Conservation (phyloP, 1,284 basidiomycete genomes). For the Fomitopsis palustris region DNA sequence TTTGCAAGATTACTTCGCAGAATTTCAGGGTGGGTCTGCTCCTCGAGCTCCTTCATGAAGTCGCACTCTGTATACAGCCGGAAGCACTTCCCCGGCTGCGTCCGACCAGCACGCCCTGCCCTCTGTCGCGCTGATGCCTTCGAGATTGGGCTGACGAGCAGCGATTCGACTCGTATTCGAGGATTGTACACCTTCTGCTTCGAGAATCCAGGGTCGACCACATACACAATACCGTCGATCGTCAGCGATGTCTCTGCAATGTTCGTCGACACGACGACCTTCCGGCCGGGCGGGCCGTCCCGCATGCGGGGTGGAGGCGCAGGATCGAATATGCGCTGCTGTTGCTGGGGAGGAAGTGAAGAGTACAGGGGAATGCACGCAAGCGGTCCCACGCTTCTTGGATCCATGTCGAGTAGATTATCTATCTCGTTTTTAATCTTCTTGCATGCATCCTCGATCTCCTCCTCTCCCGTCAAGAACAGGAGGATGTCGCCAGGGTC, state of each 20-base stretch:
- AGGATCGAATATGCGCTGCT: conserved; percentile 93
- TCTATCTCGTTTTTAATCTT: conserved; percentile 92
- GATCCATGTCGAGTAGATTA: conserved; percentile 66
- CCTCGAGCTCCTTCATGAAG: conserved; percentile 97
- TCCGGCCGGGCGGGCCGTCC: conserved; percentile 83
- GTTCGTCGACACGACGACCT: conserved; percentile 95
- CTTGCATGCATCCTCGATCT: conserved; percentile 95
- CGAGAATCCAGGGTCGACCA: conserved; percentile 96
- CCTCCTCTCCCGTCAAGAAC: conserved; percentile 97
- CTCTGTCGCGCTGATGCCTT: conserved; percentile 97
- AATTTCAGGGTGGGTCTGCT: conserved; percentile 97
- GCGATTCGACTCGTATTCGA: conserved; percentile 91
- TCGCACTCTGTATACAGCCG: conserved; percentile 97
- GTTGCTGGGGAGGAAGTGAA: conserved; percentile 88
- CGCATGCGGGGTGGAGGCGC: conserved; percentile 63
- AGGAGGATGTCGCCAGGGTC: conserved; percentile 91
- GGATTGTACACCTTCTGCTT: conserved; percentile 99
- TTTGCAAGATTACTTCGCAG: conserved; percentile 92
- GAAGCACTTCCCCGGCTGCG: conserved; percentile 98
- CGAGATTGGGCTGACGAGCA: conserved; percentile 93
- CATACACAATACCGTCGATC: conserved; percentile 98
- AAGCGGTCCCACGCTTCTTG: conserved; percentile 82
- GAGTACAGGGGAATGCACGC: conserved; percentile 92
- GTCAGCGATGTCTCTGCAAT: conserved; percentile 98
- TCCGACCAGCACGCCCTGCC: conserved; percentile 93